A percentile compares a stretch with the other conserved stretches of the same genome.
Conservation (phyloP, 2,329 filamentous ascomycete species). For the Xylaria sp. region DNA sequence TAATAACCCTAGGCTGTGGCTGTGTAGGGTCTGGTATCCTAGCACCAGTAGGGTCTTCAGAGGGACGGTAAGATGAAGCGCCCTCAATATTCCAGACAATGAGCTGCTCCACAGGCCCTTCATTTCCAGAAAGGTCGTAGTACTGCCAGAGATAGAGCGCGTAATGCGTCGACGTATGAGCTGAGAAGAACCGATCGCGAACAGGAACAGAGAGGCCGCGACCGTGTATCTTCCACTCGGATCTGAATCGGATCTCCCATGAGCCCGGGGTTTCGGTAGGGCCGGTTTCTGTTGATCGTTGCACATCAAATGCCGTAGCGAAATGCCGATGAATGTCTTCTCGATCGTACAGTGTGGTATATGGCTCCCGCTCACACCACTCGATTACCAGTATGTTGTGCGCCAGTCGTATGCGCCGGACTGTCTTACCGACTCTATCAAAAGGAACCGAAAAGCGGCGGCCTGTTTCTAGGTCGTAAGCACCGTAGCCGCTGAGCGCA, state of each 20-base stretch:
- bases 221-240: constrained; percentile 71
- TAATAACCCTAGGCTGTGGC: constrained; percentile 57
- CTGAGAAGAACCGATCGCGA: constrained; percentile 71
- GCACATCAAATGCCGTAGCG: constrained; percentile 67
- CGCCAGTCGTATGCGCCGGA: constrained; percentile 66
- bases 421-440: constrained; percentile 58
- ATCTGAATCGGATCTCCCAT: constrained; percentile 63
- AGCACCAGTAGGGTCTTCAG: constrained; percentile 58
- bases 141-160: constrained; percentile 71
- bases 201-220: constrained; percentile 63
- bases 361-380: constrained; percentile 67
- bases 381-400: constrained; percentile 69
- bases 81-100: constrained; percentile 69
- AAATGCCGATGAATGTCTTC: constrained; percentile 67
- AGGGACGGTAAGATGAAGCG: constrained; percentile 61
- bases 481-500: constrained; percentile 51
- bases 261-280: constrained; percentile 37
- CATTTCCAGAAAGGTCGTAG: constrained; percentile 64
- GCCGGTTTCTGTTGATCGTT: constrained; percentile 28
- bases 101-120: constrained; percentile 68
- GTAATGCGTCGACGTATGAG: constrained; percentile 69
- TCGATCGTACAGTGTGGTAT: constrained; percentile 62
- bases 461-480: constrained; percentile 63
- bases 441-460: constrained; percentile 62
- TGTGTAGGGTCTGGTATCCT: constrained; percentile 50